Evolutionary conservation across 805 yeast species (phyloP), one percentile per base, ranked within the genome.

Genomic region (Nakazawaea pomicola): DNA sequence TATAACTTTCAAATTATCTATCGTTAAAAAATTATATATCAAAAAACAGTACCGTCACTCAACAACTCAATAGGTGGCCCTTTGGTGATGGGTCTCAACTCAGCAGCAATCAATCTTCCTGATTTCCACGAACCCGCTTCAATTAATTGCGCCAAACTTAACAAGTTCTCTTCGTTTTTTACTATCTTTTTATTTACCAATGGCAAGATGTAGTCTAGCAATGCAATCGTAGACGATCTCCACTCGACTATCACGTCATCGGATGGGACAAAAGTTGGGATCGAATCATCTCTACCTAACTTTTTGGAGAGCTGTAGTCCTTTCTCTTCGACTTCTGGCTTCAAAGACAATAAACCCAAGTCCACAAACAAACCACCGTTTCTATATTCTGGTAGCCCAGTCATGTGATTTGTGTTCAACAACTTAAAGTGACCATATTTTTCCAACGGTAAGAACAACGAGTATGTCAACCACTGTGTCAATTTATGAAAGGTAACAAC

Each of bases 81-180:
- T 4, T 67, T 70, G 0, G 72, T 66, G 12, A 52, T 50, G 6
- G 74, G 69, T 49, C 86, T 66, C 44, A 64, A 49, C 42, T 60
- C 52, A 8, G 71, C 71, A 2, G 86, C 84, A 40, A 77, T 73
- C 39, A 71, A 72, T 45, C 86, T 62, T 1, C 86, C 86, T 2
- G 80, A 73, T 46, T 72, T 74, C 86, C 86, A 79, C 23, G 78
- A 70, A 0, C 86, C 86, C 2, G 85, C 84, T 48, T 79, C 86
- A 35, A 79, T 72, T 42, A 79, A 52, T 53, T 79, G 85, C 1
- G 84, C 79, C 32, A 79, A 55, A 7, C 56, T 47, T 34, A 79
- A 51, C 34, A 61, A 60, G 38, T 48, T 57, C 8, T 49, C 45
- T 5, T 62, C 56, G 15, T 54, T 55, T 8, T 44, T 48, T 24